Conservation (phyloP, 306 rosid genomes). For the Lablab purpureus region DNA sequence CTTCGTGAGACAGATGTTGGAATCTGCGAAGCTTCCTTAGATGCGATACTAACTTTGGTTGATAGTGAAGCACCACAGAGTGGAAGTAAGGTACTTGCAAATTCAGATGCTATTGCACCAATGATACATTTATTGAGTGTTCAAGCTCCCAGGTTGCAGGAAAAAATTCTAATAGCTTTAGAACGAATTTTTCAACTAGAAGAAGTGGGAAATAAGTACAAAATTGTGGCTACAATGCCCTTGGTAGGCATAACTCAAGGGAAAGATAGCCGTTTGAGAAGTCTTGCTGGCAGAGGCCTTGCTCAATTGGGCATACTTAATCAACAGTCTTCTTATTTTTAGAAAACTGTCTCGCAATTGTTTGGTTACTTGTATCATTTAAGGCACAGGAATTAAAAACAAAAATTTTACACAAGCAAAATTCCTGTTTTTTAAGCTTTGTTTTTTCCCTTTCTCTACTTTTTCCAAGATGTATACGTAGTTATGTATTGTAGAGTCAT, state of each 20-base stretch:
- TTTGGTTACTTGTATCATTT: conserved; percentile 24
- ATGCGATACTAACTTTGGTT: conserved; percentile 63
- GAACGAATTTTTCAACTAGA: conserved; percentile 61
- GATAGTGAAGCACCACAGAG: conserved; percentile 48
- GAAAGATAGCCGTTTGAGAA: conserved; percentile 57
- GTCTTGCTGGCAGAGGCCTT: conserved; percentile 69
- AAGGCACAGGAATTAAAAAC: background rate
- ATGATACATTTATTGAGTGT: conserved; percentile 53
- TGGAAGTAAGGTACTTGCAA: conserved; percentile 63
- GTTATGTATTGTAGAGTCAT: background rate
- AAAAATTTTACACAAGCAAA: background rate
- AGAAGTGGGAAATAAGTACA: conserved; percentile 52
- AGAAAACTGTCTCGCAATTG: conserved; percentile 1
- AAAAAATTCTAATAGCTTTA: conserved; percentile 56
- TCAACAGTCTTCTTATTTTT: conserved; percentile 68
- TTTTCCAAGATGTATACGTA: background rate
- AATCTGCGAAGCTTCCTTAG: conserved; percentile 68
- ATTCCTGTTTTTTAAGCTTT: background rate
- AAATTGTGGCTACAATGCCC: conserved; percentile 56
- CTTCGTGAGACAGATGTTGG: conserved; percentile 57
- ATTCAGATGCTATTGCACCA: conserved; percentile 57
- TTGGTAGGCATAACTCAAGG: conserved; percentile 66
- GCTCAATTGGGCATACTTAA: conserved; percentile 65
- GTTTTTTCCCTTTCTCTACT: conserved; percentile 2
- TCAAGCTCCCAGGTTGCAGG: conserved; percentile 51